Conservation (phyloP, 1,139 yeast genomes). For the Yamadazyma trypodendri region DNA sequence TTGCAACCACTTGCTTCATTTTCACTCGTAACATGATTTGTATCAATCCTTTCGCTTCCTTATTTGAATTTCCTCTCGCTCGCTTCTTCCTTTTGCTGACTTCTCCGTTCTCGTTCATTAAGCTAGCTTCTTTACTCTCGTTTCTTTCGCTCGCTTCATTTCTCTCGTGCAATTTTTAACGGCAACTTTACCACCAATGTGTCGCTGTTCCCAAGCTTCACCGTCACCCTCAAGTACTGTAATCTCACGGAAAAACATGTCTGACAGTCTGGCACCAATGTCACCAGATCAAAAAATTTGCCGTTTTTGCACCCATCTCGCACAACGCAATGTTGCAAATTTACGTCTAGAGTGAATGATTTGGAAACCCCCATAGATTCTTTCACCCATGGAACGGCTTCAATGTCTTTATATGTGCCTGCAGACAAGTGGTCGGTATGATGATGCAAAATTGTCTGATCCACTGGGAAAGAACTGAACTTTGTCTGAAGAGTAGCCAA, state of each 20-base stretch:
- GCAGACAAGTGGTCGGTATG: background rate
- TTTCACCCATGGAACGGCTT: constrained; percentile 20
- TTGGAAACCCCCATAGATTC: constrained; percentile 8
- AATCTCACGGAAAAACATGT: constrained; percentile 53
- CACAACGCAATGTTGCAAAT: constrained; percentile 28
- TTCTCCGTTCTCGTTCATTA: no score
- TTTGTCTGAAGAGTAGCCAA: constrained; percentile 30
- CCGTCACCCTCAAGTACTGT: constrained; percentile 39
- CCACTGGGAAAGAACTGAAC: constrained; percentile 11
- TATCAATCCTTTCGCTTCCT: no score
- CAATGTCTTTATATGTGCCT: constrained; percentile 9
- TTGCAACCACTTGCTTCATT: no score
- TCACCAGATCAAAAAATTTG: constrained; percentile 30
- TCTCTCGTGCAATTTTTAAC: no score
- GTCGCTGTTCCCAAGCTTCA: constrained; percentile 33
- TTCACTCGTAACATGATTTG: no score
- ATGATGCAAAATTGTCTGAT: constrained; percentile 1
- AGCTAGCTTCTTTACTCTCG: no score
- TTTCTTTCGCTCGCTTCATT: no score
- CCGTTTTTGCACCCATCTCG: constrained; percentile 16
- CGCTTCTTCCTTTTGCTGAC: no score
- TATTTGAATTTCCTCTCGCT: no score
- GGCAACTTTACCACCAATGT: constrained; percentile 39
- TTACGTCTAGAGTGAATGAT: constrained; percentile 27
- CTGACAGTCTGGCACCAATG: constrained; percentile 59